These are phyloP conservation scores for Nicotiana otophora DNA, from an alignment of 257 asterid genomes.

Conservation along the genomic window DNA sequence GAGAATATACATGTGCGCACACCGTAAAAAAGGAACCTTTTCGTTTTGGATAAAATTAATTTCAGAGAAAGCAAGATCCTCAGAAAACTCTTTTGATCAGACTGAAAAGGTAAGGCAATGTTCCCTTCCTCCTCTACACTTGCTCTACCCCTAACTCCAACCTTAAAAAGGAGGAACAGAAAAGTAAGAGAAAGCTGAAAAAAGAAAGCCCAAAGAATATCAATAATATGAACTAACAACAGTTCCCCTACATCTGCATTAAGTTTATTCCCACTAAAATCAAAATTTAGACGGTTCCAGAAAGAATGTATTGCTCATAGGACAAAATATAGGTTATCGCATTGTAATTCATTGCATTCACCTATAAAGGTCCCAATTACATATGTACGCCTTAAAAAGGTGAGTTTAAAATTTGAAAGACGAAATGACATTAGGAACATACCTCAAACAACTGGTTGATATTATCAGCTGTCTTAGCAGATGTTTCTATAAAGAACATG, in stretches of 20 bases:
- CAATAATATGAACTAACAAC: neutral
- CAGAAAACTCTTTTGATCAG: neutral
- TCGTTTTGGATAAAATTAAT: neutral
- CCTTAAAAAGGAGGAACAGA: neutral
- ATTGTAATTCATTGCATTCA: neutral
- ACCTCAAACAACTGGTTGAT: constrained; percentile 99
- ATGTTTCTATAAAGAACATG: constrained; percentile 95
- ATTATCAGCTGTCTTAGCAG: constrained; percentile 99
- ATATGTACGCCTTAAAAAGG: neutral
- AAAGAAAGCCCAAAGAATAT: neutral
- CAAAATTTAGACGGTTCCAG: neutral
- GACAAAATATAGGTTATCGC: neutral
- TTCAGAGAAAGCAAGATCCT: neutral
- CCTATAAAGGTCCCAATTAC: neutral
- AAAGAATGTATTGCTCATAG: neutral
- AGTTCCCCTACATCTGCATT: neutral
- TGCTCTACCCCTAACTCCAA: neutral
- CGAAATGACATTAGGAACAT: constrained; percentile 5
- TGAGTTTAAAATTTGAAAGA: neutral
- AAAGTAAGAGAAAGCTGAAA: neutral
- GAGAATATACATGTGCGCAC: too few species aligned
- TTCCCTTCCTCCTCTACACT: neutral
- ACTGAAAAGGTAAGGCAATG: neutral
- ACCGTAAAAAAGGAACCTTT: too few species aligned
- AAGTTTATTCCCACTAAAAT: neutral